phyloP scores from a whole-genome alignment of 1,139 yeast species.

The Blastobotrys proliferans region DNA sequence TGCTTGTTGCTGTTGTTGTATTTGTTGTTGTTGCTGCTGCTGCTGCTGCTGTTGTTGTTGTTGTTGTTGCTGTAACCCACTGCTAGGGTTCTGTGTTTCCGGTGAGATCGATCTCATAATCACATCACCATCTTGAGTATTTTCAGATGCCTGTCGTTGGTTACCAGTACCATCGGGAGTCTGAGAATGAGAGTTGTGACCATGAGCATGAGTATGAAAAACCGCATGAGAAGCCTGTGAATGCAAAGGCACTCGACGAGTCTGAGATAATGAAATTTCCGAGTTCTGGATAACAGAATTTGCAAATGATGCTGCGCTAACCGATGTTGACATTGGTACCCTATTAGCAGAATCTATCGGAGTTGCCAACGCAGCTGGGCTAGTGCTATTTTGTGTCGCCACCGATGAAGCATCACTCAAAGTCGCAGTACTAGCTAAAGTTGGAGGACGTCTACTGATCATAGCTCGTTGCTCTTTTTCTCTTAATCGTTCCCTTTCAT shows the following conservation, averaged over 20 bases:
- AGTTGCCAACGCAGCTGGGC: constrained; percentile 3
- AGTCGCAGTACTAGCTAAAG: neutral
- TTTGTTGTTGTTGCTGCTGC: neutral
- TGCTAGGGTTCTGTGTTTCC: constrained; percentile 2
- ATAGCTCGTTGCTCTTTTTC: neutral
- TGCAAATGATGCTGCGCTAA: constrained; percentile 11
- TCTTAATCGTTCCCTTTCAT: constrained; percentile 1
- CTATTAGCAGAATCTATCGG: neutral
- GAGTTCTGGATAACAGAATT: constrained; percentile 10
- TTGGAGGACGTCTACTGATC: neutral
- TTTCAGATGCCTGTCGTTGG: neutral
- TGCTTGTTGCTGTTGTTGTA: neutral
- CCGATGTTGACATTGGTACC: constrained; percentile 10
- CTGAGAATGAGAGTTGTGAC: neutral
- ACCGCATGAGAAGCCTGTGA: constrained; percentile 11
- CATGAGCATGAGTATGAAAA: constrained; percentile 12
- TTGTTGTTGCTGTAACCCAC: neutral
- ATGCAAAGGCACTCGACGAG: constrained; percentile 7
- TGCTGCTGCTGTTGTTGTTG: neutral
- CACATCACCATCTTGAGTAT: neutral
- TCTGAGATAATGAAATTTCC: constrained; percentile 4
- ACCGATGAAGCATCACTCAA: too few relatives aligned
- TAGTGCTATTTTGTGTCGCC: too few relatives aligned
- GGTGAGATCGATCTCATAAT: constrained; percentile 9
- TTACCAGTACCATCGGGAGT: neutral